Percentiles rank a stretch among this genome's conserved stretches.
Conservation (phyloP, 108 stramenopile genomes). For the Schizochytrium sp. region DNA sequence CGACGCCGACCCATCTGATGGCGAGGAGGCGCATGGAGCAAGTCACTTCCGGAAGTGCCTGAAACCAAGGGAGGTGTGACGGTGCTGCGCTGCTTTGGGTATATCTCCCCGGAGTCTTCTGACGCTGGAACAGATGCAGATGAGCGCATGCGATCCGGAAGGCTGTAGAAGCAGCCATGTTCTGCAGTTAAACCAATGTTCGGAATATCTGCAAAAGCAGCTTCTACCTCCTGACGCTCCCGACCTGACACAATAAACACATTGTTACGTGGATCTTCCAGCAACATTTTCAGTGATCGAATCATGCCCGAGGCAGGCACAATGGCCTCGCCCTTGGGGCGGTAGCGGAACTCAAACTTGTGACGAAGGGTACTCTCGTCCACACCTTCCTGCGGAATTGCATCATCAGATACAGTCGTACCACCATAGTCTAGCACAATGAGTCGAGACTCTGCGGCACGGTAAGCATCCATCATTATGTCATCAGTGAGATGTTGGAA, state of each 20-base stretch:
- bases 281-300: conserved; percentile 65
- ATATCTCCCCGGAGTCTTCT: not conserved
- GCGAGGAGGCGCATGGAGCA: too few relatives aligned
- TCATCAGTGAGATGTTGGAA: conserved; percentile 69
- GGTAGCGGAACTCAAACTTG: conserved; percentile 61
- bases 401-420: conserved; percentile 71
- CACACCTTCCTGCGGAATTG: not conserved
- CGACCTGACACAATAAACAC: conserved; percentile 75
- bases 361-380: not conserved
- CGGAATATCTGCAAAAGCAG: conserved; percentile 63
- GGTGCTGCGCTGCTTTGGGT: not conserved
- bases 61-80: not conserved
- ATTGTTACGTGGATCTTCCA: conserved; percentile 74
- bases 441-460: conserved; percentile 66
- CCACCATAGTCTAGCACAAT: conserved; percentile 82
- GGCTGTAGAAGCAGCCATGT: conserved; percentile 73
- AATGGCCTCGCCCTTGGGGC: conserved; percentile 30
- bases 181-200: conserved; percentile 71
- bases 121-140: too few relatives aligned
- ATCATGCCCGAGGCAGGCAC: conserved; percentile 62
- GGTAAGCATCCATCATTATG: conserved; percentile 69
- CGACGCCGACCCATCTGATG: not conserved
- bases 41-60: not conserved
- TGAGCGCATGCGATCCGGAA: not conserved
- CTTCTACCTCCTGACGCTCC: conserved; percentile 66